A percentile compares a stretch with the other conserved stretches of the same genome.
phyloP scores from a whole-genome alignment of 1,139 yeast species.

The Suhomyces bolitotheri region DNA sequence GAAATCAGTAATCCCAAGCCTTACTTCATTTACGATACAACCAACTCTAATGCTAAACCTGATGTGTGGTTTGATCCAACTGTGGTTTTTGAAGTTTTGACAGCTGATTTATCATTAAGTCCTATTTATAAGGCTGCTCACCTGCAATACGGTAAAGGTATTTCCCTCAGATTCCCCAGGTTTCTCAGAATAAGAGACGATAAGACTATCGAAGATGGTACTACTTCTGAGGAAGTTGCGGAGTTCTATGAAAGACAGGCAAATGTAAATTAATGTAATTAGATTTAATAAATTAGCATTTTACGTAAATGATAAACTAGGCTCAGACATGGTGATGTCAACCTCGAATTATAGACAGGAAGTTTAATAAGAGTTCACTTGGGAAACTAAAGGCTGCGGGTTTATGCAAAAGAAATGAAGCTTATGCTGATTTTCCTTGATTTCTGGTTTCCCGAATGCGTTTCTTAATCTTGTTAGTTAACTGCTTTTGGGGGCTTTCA shows the following conservation, averaged over 20 bases:
- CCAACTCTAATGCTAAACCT: constrained; percentile 66
- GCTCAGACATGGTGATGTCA: too few species aligned
- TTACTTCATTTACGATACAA: constrained; percentile 66
- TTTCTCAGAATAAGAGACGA: constrained; percentile 85
- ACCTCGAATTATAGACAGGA: background rate
- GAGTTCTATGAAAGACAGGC: constrained; percentile 86
- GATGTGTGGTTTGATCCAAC: constrained; percentile 98
- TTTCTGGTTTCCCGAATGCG: constrained; percentile 39
- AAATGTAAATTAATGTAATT: constrained; percentile 19
- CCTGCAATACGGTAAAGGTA: constrained; percentile 77
- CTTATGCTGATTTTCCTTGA: constrained; percentile 9
- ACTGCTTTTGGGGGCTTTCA: constrained; percentile 16
- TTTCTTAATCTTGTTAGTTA: constrained; percentile 38
- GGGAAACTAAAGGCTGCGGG: background rate
- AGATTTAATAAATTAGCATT: too few species aligned
- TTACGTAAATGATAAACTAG: background rate
- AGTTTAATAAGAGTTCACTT: background rate
- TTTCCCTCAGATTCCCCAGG: constrained; percentile 89
- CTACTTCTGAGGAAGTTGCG: constrained; percentile 84
- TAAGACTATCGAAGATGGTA: constrained; percentile 84
- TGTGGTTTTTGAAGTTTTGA: constrained; percentile 81
- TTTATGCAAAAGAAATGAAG: background rate
- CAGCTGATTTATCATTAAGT: constrained; percentile 90
- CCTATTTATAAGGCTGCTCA: constrained; percentile 92
- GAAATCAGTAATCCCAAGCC: constrained; percentile 69